Percentiles rank a stretch among this genome's conserved stretches.
phyloP scores from a whole-genome alignment of 352 stramenopile species.

The Phytopythium kandeliae region DNA sequence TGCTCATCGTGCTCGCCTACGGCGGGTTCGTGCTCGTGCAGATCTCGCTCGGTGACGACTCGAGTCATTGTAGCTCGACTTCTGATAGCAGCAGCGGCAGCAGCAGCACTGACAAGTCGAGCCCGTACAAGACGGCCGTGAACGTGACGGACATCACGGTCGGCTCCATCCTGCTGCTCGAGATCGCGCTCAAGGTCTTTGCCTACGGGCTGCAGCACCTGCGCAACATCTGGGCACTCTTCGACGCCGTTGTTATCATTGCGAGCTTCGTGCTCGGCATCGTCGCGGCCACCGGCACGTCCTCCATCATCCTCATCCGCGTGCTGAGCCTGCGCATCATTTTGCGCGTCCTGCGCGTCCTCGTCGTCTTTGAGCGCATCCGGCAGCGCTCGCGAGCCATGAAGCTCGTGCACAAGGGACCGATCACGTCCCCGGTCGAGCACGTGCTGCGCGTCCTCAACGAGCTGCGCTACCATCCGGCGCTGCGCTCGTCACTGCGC shows the following conservation, averaged over 20 bases:
- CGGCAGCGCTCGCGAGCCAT: constrained; percentile 74
- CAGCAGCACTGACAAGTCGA: too few relatives aligned
- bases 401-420: constrained; percentile 64
- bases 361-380: constrained; percentile 85
- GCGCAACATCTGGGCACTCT: constrained; percentile 62
- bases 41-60: constrained; percentile 70
- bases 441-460: constrained; percentile 68
- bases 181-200: constrained; percentile 78
- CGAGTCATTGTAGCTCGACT: too few relatives aligned
- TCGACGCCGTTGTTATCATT: constrained; percentile 79
- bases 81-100: too few relatives aligned
- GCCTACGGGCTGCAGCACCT: constrained; percentile 69
- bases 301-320: constrained; percentile 57
- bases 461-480: constrained; percentile 75
- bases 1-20: constrained; percentile 84
- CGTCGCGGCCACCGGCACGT: constrained; percentile 48
- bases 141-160: constrained; percentile 81
- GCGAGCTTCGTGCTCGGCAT: constrained; percentile 72
- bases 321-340: constrained; percentile 71
- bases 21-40: constrained; percentile 81
- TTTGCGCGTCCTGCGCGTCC: constrained; percentile 69
- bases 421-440: constrained; percentile 75
- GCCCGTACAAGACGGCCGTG: constrained; percentile 56
- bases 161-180: constrained; percentile 73
- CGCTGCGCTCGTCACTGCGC: constrained; percentile 38